These are phyloP conservation scores for Protomyces arabidopsidicola DNA, from an alignment of 1,139 yeast genomes.

Conservation along the genomic window DNA sequence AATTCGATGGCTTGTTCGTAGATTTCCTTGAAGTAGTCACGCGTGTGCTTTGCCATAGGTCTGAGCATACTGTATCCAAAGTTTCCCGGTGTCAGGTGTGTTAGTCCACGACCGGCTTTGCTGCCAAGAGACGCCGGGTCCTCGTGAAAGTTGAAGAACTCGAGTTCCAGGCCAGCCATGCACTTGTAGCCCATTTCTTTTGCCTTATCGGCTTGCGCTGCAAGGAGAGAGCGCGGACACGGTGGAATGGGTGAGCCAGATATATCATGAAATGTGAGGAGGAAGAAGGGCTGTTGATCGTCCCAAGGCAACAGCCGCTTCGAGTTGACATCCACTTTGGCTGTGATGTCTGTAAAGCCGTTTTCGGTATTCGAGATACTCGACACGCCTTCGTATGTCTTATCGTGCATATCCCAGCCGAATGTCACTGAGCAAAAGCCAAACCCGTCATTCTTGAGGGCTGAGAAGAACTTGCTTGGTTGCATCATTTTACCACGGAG, in stretches of 20 bases:
- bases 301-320: conserved; percentile 40
- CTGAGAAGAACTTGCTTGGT: conserved; percentile 37
- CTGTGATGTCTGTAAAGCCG: conserved; percentile 40
- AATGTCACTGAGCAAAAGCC: conserved; percentile 39
- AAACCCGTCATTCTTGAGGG: conserved; percentile 37
- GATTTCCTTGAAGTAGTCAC: conserved; percentile 38
- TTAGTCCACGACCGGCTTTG: conserved; percentile 37
- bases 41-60: conserved; percentile 36
- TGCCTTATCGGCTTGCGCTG: conserved; percentile 32
- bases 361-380: conserved; percentile 38
- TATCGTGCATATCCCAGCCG: conserved; percentile 44
- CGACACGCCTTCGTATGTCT: conserved; percentile 37
- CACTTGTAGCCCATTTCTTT: conserved; percentile 28
- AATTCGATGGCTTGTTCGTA: conserved; percentile 36
- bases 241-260: conserved; percentile 38
- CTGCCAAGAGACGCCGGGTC: conserved; percentile 36
- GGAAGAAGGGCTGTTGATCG: conserved; percentile 38
- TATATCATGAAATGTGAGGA: conserved; percentile 37
- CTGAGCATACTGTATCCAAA: conserved; percentile 42
- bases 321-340: conserved; percentile 37
- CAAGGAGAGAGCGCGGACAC: conserved; percentile 39
- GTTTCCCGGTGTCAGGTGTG: conserved; percentile 37
- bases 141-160: conserved; percentile 41
- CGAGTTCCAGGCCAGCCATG: conserved; percentile 42
- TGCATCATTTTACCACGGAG: conserved; percentile 42